These are phyloP conservation scores for Diaporthe sp. DNA, from an alignment of 2,329 filamentous ascomycete genomes.

Conservation along the genomic window DNA sequence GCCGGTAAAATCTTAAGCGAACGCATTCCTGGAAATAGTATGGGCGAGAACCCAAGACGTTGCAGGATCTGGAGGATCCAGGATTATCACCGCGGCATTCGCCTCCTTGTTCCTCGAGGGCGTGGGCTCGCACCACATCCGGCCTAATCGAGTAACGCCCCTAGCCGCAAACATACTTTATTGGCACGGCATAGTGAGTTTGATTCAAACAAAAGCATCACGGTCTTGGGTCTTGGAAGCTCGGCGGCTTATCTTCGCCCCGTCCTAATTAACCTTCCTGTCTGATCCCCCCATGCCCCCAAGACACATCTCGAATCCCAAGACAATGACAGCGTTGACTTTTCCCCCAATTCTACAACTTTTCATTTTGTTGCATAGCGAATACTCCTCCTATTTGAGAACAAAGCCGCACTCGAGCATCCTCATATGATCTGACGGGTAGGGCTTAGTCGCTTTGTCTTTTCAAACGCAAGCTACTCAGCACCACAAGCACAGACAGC, in stretches of 20 bases:
- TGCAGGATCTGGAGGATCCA: constrained; percentile 20
- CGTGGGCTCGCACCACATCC: background rate
- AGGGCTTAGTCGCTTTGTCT: background rate
- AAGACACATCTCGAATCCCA: background rate
- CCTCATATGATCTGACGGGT: background rate
- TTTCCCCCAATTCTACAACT: background rate
- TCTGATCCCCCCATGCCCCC: background rate
- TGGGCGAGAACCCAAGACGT: background rate
- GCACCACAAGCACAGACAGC: background rate
- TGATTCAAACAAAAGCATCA: constrained; percentile 21
- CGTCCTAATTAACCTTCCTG: constrained; percentile 10
- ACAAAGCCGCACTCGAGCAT: too few relatives aligned
- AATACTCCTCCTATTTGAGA: background rate
- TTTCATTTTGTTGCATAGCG: too few relatives aligned
- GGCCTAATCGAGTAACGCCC: background rate
- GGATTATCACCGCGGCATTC: background rate
- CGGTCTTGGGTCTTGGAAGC: constrained; percentile 13
- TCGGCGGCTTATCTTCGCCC: background rate
- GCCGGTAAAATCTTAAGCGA: background rate
- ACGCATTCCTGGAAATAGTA: background rate
- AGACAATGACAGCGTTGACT: background rate
- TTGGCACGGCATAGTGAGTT: constrained; percentile 7
- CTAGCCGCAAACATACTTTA: constrained; percentile 22
- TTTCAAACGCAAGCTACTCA: background rate
- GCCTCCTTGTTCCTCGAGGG: constrained; percentile 2